A percentile compares a stretch with the other conserved stretches of the same genome.
These are phyloP conservation scores for Platanthera zijinensis DNA, from an alignment of 106 monocot genomes.

Conservation along the genomic window DNA sequence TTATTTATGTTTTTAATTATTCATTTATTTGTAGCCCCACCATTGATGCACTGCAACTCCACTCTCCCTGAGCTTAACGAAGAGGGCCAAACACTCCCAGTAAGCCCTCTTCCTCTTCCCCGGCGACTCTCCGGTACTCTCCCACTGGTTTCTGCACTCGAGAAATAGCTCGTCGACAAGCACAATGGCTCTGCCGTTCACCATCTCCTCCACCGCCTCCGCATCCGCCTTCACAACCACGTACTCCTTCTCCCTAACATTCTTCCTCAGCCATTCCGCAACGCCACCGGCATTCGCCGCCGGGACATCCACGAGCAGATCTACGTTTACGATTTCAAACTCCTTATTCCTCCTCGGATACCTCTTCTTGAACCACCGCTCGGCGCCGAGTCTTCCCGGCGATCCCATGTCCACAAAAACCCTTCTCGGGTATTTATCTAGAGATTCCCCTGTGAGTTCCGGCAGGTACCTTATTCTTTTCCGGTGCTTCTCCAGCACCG, in stretches of 20 bases:
- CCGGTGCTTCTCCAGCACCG: not conserved
- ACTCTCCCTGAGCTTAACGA: slow-evolving; percentile 15
- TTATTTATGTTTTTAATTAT: not conserved
- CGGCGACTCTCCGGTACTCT: not conserved
- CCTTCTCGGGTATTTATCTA: slow-evolving; percentile 19
- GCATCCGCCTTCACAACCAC: slow-evolving; percentile 47
- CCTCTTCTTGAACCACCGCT: slow-evolving; percentile 19
- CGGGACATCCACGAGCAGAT: not conserved
- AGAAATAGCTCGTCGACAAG: slow-evolving; percentile 45
- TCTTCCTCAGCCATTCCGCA: slow-evolving; percentile 24
- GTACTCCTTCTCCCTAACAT: slow-evolving; percentile 28
- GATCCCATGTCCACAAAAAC: slow-evolving; percentile 34
- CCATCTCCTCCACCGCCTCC: slow-evolving; percentile 32
- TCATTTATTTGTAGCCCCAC: slow-evolving; percentile 10
- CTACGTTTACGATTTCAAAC: slow-evolving; percentile 32
- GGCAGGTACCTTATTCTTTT: slow-evolving; percentile 22
- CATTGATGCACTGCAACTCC: slow-evolving; percentile 26
- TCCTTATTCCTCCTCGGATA: slow-evolving; percentile 23
- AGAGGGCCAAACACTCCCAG: slow-evolving; percentile 25
- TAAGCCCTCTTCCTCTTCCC: slow-evolving; percentile 9
- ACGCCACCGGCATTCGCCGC: not conserved
- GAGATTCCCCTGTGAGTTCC: slow-evolving; percentile 24
- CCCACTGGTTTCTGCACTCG: slow-evolving; percentile 21
- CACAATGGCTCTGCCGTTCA: slow-evolving; percentile 11
- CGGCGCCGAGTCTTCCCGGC: not conserved